Evolutionary conservation across 169 alveolate species (phyloP).

Genomic region (Ichthyophthirius multifiliis): DNA sequence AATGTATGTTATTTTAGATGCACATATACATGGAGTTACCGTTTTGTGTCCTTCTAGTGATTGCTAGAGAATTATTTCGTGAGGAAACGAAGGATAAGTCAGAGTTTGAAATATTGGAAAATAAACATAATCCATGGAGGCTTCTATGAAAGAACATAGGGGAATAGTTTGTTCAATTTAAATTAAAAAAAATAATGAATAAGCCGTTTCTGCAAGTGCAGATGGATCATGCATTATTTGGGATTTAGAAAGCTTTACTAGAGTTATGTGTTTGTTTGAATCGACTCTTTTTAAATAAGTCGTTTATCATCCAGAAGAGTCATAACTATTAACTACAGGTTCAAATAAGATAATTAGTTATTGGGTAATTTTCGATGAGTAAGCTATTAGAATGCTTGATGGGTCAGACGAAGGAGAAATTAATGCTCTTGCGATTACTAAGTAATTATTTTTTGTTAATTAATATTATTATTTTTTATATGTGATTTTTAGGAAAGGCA

Average conservation of each 20-base stretch:
- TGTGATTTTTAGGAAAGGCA: conserved; percentile 61
- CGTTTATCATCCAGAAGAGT: conserved; percentile 90
- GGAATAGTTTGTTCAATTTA: conserved; percentile 83
- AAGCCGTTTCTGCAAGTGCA: conserved; percentile 92
- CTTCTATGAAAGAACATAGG: conserved; percentile 87
- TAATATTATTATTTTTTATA: background rate
- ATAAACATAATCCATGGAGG: conserved; percentile 85
- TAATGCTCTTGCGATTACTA: conserved; percentile 82
- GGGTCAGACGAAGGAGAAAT: conserved; percentile 89
- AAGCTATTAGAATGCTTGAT: conserved; percentile 88
- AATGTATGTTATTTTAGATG: conserved; percentile 87
- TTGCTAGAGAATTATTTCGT: conserved; percentile 72
- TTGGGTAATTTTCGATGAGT: conserved; percentile 91
- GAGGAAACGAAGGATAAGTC: conserved; percentile 86
- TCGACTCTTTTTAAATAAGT: conserved; percentile 87
- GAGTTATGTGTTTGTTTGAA: conserved; percentile 88
- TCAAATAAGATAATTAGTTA: conserved; percentile 87
- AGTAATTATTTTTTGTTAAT: background rate
- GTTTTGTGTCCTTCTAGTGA: conserved; percentile 80
- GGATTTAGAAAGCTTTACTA: conserved; percentile 84
- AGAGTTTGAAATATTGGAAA: conserved; percentile 89
- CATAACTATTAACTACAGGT: conserved; percentile 91
- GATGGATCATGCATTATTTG: conserved; percentile 93
- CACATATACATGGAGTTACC: conserved; percentile 92
- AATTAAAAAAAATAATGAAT: conserved; percentile 71